Base-by-base conservation (phyloP, 2,329 filamentous ascomycete species). In the Catunica adiposa region DNA sequence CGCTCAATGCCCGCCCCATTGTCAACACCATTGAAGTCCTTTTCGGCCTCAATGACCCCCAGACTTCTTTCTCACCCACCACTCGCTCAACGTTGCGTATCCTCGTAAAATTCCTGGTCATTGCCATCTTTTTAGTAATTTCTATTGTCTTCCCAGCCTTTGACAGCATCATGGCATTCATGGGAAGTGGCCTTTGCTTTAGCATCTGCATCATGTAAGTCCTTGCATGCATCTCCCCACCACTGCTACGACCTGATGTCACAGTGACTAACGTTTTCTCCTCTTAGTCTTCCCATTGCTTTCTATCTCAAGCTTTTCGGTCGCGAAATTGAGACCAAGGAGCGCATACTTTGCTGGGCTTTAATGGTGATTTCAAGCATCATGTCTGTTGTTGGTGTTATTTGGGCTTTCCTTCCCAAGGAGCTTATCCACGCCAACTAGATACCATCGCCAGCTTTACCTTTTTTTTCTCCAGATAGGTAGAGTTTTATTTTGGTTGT, bases 281-380 rank as follows among this genome's bases (percentile, higher is more conserved):
- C 26, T 26, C 25, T 8, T 38, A 75, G 72, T 17, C 67, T 98
- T 53, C 92, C 90, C 0, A 72, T 95, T 31, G 77, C 82, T 3
- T 97, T 98, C 65, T 89, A 97, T 64, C 70, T 97, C 56, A 94
- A 89, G 69, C 79, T 97, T 1, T 97, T 94, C 66, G 80, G 82
- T 50, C 75, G 80, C 52, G 82, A 90, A 59, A 79, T 96, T 48
- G 70, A 73, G 1, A 61, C 67, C 1, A 65, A 66, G 22, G 87
- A 95, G 68, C 81, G 78, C 62, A 66, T 78, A 3, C 61, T 85
- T 47, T 81, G 84, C 62, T 89, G 80, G 74, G 65, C 71, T 15
- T 68, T 95, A 62, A 81, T 96, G 64, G 66, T 79, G 3, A 63
- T 86, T 11, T 92, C 86, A 56, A 73, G 78, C 1, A 64, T 81